phyloP scores from a whole-genome alignment of 1,284 basidiomycete species.

The Boletus calvinii region DNA sequence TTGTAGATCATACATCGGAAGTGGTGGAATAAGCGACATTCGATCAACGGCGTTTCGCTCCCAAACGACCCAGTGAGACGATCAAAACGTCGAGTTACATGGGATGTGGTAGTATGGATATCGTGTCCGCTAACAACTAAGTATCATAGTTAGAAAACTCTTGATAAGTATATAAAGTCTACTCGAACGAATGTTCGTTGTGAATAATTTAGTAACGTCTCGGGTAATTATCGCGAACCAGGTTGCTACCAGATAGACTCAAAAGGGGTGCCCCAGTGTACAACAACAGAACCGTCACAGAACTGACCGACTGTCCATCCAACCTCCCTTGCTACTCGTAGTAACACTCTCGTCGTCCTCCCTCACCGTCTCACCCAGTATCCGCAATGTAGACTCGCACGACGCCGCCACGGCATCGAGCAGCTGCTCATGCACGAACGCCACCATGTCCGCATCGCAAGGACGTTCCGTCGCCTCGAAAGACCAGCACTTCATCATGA shows the following conservation, averaged over 20 bases:
- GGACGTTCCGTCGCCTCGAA: slow-evolving; percentile 16
- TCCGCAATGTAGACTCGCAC: neutral
- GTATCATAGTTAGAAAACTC: neutral
- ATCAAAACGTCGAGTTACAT: too few species aligned
- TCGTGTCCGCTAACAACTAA: neutral
- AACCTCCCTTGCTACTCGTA: neutral
- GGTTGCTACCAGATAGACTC: neutral
- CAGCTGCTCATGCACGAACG: slow-evolving; percentile 20
- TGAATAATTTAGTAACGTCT: neutral
- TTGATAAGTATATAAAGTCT: too few species aligned
- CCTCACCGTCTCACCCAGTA: neutral
- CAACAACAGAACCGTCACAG: neutral
- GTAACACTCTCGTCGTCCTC: neutral
- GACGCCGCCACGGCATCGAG: neutral
- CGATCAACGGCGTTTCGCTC: too few species aligned
- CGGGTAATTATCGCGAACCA: too few species aligned
- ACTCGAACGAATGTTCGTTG: neutral
- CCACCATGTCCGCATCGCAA: slow-evolving; percentile 9
- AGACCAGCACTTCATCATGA: slow-evolving; percentile 24
- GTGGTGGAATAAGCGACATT: too few species aligned
- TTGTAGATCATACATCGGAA: too few species aligned
- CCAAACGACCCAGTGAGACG: too few species aligned
- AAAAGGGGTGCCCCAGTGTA: neutral
- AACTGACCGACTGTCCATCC: neutral
- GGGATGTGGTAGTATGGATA: neutral